Base-by-base conservation (phyloP, 2,329 filamentous ascomycete species). In the Pyrenochaeta sp. region DNA sequence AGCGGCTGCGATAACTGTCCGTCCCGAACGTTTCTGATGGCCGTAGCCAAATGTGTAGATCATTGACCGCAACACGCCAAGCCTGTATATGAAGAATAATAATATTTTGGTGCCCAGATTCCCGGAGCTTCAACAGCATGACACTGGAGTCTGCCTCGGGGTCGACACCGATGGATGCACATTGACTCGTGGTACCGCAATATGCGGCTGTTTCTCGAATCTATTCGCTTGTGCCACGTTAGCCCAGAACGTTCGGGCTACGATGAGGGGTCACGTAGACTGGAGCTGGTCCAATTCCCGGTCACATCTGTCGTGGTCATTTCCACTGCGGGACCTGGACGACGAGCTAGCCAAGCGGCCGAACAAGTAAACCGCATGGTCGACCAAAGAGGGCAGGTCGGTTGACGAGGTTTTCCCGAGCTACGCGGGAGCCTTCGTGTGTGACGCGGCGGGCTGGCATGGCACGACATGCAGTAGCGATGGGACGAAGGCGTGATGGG, bases 1-100 rank as follows among this genome's bases (percentile, higher is more conserved):
- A 77, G 75, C 74, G 72, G 74, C 64, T 67, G 68, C 72, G 73
- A 75, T 77, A 75, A 75, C 66, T 76, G 71, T 69, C 72, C 76
- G 74, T 71, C 66, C 74, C 75, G 73, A 61, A 72, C 71, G 76
- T 73, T 75, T 64, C 66, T 73, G 65, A 58, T 69, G 65, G 71
- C 69, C 62, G 66, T 65, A 69, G 68, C 69, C 65, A 70, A 62
- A 56, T 57, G 37, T 54, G 74, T 61, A 69, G 76, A 77, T 78
- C 73, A 63, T 64, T 52, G 63, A 64, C 56, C 64, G 60, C 65
- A 62, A 59, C 66, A 61, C 73, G 74, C 72, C 73, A 73, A 73
- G 71, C 28, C 46, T 40, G 54, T 50, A 66, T 61, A 68, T 66
- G 66, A 59, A 67, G 50, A 45, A 47, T 2, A 46, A 51, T 53